phyloP scores from a whole-genome alignment of 768 basidiomycete genomes.

The Calocera viscosa region DNA sequence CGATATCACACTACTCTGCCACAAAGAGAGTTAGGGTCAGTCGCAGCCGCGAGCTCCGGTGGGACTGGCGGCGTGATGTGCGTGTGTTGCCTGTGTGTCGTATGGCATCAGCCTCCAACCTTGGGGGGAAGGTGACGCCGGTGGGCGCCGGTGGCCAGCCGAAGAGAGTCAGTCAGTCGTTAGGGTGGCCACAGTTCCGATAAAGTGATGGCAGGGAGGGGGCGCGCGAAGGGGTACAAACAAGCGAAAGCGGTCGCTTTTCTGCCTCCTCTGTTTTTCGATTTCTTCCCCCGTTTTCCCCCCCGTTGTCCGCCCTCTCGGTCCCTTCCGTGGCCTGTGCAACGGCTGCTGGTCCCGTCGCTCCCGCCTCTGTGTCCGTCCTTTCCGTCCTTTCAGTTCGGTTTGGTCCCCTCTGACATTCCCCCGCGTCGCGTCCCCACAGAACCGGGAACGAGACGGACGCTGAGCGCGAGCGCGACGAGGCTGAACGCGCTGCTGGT shows the following conservation, averaged over 20 bases:
- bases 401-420: conserved; percentile 8
- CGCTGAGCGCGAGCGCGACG: not conserved
- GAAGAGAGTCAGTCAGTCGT: not conserved
- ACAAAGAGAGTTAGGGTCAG: conserved; percentile 9
- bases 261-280: conserved; percentile 3
- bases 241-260: conserved; percentile 9
- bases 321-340: conserved; percentile 6
- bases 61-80: not conserved
- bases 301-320: not conserved
- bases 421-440: conserved; percentile 8
- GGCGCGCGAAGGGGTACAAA: not conserved
- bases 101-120: not conserved
- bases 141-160: not conserved
- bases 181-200: not conserved
- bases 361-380: conserved; percentile 9
- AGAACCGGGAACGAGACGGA: not conserved
- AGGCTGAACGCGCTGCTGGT: not conserved
- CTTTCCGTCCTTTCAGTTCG: conserved; percentile 8
- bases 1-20: not conserved
- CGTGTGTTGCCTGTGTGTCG: not conserved
- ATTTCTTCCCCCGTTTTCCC: not conserved
- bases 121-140: not conserved
- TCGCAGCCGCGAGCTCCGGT: not conserved
- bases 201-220: not conserved
- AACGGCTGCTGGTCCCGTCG: conserved; percentile 1